phyloP scores from a whole-genome alignment of 768 basidiomycete species.

The Suillus hirtellus region DNA sequence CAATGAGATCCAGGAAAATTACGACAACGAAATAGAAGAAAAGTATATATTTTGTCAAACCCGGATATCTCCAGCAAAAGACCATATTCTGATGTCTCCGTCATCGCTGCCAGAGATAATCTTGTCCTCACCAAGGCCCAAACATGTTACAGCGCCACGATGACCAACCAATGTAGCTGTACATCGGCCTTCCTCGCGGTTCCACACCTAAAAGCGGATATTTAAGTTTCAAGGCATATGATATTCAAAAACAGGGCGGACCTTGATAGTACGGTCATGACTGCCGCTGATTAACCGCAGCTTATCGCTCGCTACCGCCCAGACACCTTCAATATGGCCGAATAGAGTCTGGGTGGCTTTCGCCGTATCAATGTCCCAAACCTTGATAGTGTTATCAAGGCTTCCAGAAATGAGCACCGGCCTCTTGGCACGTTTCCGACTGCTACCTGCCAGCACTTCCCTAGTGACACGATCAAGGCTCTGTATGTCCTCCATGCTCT shows the following conservation, averaged over 20 bases:
- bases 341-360: conserved; percentile 82
- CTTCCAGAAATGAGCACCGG: conserved; percentile 86
- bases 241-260: conserved; percentile 35
- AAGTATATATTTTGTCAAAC: not conserved
- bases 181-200: conserved; percentile 84
- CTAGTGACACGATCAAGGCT: conserved; percentile 11
- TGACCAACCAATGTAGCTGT: conserved; percentile 91
- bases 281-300: conserved; percentile 89
- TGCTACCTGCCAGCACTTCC: conserved; percentile 13
- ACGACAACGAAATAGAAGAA: not conserved
- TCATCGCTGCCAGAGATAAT: conserved; percentile 97
- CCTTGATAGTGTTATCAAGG: conserved; percentile 91
- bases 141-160: conserved; percentile 88
- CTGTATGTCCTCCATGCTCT: conserved; percentile 18
- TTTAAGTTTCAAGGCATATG: conserved; percentile 3
- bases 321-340: conserved; percentile 98
- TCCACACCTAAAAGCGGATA: conserved; percentile 72
- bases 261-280: conserved; percentile 97
- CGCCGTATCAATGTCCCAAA: conserved; percentile 93
- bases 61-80: conserved; percentile 43
- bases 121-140: conserved; percentile 91
- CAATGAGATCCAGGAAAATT: not conserved
- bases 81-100: conserved; percentile 85
- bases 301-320: conserved; percentile 93
- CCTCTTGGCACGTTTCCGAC: conserved; percentile 39